Base-by-base conservation (phyloP, 768 basidiomycete species). In the Leccinum ochraceum region DNA sequence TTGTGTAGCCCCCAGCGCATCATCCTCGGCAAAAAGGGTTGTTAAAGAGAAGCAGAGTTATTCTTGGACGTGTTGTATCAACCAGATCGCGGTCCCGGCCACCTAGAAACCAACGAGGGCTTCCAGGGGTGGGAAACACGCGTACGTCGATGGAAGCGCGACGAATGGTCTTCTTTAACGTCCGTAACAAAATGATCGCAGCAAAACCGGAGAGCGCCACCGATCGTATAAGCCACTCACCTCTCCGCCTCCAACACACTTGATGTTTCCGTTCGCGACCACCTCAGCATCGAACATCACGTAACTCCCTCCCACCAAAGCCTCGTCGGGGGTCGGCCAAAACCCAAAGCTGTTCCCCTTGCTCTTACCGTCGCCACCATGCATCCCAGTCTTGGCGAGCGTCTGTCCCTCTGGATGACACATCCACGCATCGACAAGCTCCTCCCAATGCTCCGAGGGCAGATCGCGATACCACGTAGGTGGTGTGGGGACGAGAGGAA, bases 391-490 rank as follows among this genome's bases (percentile, higher is more conserved):
- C 62, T 83, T 79, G 54, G 83, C 75, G 53, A 98, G 78, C 48
- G 84, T 86, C 77, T 96, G 94, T 36, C 63, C 71, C 68, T 97
- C 94, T 9, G 86, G 74, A 74, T 98, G 96, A 68, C 96, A 98
- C 90, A 98, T 94, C 96, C 96, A 98, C 7, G 95, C 90, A 63
- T 98, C 96, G 20, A 98, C 86, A 16, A 98, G 86, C 72, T 98
- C 96, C 63, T 94, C 89, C 96, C 96, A 98, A 67, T 98, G 90
- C 70, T 98, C 95, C 4, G 92, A 95, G 3, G 96, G 96, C 13
- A 98, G 78, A 70, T 97, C 95, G 42, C 87, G 84, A 73, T 91
- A 98, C 50, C 74, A 77, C 20, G 85, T 71, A 46, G 74, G 77
- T 6, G 83, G 74, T 0, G 81, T 75, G 39, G 88, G 81, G 13